phyloP scores from a whole-genome alignment of 73 alveolate species.

The Paramecium primaurelia region DNA sequence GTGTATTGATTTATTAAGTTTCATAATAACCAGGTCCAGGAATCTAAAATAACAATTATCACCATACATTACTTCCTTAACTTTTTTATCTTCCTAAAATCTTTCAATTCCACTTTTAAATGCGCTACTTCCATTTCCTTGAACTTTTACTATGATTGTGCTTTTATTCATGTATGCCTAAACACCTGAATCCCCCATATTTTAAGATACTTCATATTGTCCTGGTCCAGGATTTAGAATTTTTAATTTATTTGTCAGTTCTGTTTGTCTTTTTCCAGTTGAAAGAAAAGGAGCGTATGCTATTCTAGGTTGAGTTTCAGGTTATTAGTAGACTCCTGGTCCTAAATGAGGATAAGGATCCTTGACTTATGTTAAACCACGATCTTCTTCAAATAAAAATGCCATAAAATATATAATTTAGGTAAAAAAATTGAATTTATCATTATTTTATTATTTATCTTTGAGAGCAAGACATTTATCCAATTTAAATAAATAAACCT shows the following conservation, averaged over 20 bases:
- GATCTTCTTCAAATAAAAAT: constrained; percentile 30
- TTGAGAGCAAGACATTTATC: too few species aligned
- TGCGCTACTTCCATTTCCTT: constrained; percentile 46
- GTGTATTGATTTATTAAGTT: neutral
- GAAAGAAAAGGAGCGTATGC: constrained; percentile 42
- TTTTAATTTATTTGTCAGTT: neutral
- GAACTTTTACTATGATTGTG: constrained; percentile 19
- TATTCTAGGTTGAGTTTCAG: neutral
- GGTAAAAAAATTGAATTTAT: too few species aligned
- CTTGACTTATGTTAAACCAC: constrained; percentile 9
- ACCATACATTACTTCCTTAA: neutral
- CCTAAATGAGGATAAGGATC: constrained; percentile 49
- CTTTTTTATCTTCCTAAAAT: constrained; percentile 20
- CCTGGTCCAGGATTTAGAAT: constrained; percentile 27
- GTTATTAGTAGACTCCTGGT: constrained; percentile 23
- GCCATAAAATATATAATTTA: neutral
- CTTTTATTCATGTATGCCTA: constrained; percentile 41
- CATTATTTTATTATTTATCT: too few species aligned
- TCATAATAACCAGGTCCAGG: constrained; percentile 46
- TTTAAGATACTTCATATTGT: neutral
- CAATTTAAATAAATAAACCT: too few species aligned
- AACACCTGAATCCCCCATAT: constrained; percentile 26
- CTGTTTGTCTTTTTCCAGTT: neutral
- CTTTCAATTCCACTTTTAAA: constrained; percentile 20
- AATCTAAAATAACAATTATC: neutral